Base-by-base conservation (phyloP, 768 basidiomycete genomes). In the Pleurotus eryngii region DNA sequence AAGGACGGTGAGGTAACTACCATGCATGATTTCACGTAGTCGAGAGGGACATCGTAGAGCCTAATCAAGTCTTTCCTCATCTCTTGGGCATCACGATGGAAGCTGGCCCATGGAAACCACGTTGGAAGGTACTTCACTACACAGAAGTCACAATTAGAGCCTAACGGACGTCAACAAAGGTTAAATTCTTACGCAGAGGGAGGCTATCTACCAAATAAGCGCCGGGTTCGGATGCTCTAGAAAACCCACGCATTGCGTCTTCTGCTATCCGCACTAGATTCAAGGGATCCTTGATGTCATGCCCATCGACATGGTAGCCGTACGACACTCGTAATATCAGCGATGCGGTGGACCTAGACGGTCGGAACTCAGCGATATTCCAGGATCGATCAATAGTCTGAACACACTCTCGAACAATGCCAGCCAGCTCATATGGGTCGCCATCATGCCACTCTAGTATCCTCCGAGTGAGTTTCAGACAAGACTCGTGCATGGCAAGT, bases 221-320 rank as follows among this genome's bases (percentile, higher is more conserved):
- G n/a, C 68, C 72, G 4, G 71, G 72, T 38, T 72, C 71, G 3
- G 70, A 69, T 0, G 73, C 72, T 15, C 57, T 46, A 0, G 70
- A 64, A 53, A 73, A 74, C 2, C 70, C 71, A 12, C 59, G 61
- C 69, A 73, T 72, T 6, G 71, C 70, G 42, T 68, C 65, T 55
- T 74, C 68, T 6, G 68, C 71, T 14, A 73, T 71, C 46, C 65
- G 64, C 1, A 75, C 64, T 12, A 72, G 60, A 4, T 58, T 51
- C 5, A 69, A 53, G 22, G 67, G 63, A 37, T 65, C 64, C 15
- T 46, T 42, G 6, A 15, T 26, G 49, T 61, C 56, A 5, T 60
- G 57, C 11, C 42, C 40, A 40, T 65, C 26, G 1, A 60, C 40
- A 22, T 63, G 56, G 51, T 70, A 70, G 6, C 69, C 69, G 35